Base-by-base conservation (phyloP, 2,329 filamentous ascomycete genomes). In the Aspergillus fumigatus region DNA sequence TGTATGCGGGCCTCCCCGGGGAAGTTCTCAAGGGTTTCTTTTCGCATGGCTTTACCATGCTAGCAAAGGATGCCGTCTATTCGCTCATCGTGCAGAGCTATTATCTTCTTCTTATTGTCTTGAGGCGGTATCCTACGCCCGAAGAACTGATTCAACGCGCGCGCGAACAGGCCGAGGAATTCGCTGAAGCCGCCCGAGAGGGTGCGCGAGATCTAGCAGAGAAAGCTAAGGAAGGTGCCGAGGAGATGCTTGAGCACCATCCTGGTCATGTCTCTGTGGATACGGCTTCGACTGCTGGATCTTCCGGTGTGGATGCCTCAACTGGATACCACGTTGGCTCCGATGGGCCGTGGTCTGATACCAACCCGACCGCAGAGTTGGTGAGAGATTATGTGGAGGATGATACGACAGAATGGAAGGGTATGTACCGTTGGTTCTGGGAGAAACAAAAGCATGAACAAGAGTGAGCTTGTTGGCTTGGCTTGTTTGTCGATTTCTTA, bases 21-120 rank as follows among this genome's bases (percentile, higher is more conserved):
- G 90, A 95, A 73, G 80, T 96, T 3, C 73, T 92, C 8, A 92
- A 92, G 66, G 88, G 89, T 0, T 95, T 96, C 75, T 87, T 96
- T 66, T 87, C 85, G 23, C 91, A 96, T 66, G 92, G 92, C 0
- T 82, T 92, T 52, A 93, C 91, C 1, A 96, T 96, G 89, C 77
- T 93, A 53, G 85, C 89, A 57, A 96, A 96, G 73, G 89, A 93
- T 55, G 76, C 83, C 4, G 83, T 94, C 8, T 89, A 96, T 70
- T 80, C 83, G 27, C 72, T 87, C 17, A 84, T 96, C 55, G 83
- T 95, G 57, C 84, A 84, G 60, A 65, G 87, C 4, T 95, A 93
- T 73, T 88, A 90, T 62, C 67, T 86, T 6, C 68, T 88, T 1
- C 73, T 88, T n/a, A 77, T 77, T 25, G 60, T 78, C 3, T 60